Percentiles rank a stretch among this genome's conserved stretches.
Conservation (phyloP, 2,329 filamentous ascomycete genomes). For the Pseudocercospora eumusae region DNA sequence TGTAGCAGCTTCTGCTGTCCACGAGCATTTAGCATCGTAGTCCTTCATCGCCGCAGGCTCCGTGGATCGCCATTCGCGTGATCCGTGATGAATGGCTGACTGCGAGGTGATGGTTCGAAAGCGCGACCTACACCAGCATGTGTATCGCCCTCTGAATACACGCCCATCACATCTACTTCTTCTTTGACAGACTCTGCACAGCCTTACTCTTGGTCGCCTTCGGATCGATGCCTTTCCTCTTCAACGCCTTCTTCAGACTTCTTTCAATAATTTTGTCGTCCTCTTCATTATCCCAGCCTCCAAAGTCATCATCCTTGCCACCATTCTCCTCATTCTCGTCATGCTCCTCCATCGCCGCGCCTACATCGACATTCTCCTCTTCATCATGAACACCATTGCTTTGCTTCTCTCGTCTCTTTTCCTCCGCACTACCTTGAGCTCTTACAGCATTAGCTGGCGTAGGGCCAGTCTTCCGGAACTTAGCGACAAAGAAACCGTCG, state of each 20-base stretch:
- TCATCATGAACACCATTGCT: slow-evolving; percentile 57
- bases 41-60: background rate
- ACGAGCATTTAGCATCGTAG: no score
- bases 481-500: slow-evolving; percentile 97
- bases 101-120: background rate
- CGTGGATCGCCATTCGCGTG: no score
- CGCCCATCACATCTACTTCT: background rate
- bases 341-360: slow-evolving; percentile 60
- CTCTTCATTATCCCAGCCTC: slow-evolving; percentile 54
- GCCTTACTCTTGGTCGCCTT: slow-evolving; percentile 39
- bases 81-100: background rate
- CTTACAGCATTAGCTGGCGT: slow-evolving; percentile 63
- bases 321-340: slow-evolving; percentile 37
- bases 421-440: slow-evolving; percentile 40
- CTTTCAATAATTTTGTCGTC: slow-evolving; percentile 52
- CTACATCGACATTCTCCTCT: slow-evolving; percentile 27
- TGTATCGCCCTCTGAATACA: no score
- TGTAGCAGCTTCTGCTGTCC: no score
- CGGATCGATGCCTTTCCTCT: slow-evolving; percentile 52
- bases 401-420: slow-evolving; percentile 32
- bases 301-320: slow-evolving; percentile 42
- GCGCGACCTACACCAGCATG: background rate
- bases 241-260: slow-evolving; percentile 45
- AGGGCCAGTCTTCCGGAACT: slow-evolving; percentile 89
- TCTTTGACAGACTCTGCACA: slow-evolving; percentile 25